Conservation (phyloP, 2,329 filamentous ascomycete species). For the Pseudogymnoascus sp. region DNA sequence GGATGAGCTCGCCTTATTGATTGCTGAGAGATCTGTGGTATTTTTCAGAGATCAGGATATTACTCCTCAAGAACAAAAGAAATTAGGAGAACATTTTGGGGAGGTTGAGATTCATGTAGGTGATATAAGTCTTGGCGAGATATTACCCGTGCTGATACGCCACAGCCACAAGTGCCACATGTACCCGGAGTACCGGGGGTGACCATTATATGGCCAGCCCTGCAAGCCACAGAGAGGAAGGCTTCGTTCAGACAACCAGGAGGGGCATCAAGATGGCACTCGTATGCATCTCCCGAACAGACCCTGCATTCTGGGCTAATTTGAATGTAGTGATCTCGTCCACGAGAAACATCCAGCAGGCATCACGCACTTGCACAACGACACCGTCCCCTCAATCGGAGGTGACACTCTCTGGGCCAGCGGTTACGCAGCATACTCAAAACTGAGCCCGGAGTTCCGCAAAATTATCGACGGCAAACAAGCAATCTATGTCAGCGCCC, state of each 20-base stretch:
- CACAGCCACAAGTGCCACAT: constrained; percentile 60
- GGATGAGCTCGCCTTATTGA: constrained; percentile 37
- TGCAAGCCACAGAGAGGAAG: constrained; percentile 52
- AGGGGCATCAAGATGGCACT: constrained; percentile 62
- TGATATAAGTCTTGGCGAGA: constrained; percentile 10
- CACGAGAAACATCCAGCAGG: constrained; percentile 65
- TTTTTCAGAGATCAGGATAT: constrained; percentile 39
- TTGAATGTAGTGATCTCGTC: constrained; percentile 46
- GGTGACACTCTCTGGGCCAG: constrained; percentile 68
- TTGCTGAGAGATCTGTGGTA: constrained; percentile 35
- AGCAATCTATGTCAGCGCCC: constrained; percentile 59
- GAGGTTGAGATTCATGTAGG: constrained; percentile 61
- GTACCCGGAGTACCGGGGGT: constrained; percentile 60
- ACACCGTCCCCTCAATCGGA: constrained; percentile 49
- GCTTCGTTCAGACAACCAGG: constrained; percentile 60
- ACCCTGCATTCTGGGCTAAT: constrained; percentile 8
- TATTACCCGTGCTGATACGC: constrained; percentile 9
- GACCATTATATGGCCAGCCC: constrained; percentile 62
- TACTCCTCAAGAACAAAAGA: constrained; percentile 53
- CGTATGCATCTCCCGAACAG: constrained; percentile 21
- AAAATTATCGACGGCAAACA: constrained; percentile 60
- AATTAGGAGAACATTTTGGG: constrained; percentile 55
- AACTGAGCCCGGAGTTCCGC: constrained; percentile 62
- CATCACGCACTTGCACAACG: constrained; percentile 63
- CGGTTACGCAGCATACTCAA: constrained; percentile 65